Conservation (phyloP, 331 rosid species). For the Quercus phellos region DNA sequence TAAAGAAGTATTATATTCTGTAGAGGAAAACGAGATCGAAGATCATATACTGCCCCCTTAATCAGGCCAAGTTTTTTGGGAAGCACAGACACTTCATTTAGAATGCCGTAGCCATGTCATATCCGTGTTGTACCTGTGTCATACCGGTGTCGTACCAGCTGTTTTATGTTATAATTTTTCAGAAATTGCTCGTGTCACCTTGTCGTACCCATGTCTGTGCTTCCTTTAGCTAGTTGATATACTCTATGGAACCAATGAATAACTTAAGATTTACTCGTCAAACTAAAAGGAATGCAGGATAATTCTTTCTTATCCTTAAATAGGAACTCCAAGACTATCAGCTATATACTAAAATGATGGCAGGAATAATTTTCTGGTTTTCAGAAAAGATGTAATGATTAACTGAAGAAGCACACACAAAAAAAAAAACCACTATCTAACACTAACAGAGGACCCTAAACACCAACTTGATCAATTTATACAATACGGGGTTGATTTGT, state of each 20-base stretch:
- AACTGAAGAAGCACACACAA: not conserved
- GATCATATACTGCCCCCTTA: not conserved
- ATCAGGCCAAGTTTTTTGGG: not conserved
- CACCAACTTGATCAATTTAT: not conserved
- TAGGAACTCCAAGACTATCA: not conserved
- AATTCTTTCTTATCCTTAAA: not conserved
- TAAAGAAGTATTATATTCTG: not conserved
- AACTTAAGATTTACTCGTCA: not conserved
- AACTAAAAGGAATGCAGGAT: not conserved
- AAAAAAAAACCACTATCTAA: not conserved
- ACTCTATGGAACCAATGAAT: not conserved
- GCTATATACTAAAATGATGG: not conserved
- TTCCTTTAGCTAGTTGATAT: not conserved
- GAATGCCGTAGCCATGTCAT: too few relatives aligned
- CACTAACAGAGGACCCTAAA: not conserved
- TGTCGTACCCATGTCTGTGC: too few relatives aligned
- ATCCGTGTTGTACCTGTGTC: too few relatives aligned
- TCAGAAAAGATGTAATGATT: not conserved
- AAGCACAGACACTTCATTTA: too few relatives aligned
- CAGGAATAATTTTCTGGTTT: too few relatives aligned
- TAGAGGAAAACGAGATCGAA: not conserved
- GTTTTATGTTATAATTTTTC: too few relatives aligned
- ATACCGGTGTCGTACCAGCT: accelerated
- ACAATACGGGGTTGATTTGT: not conserved
- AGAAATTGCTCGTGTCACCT: too few relatives aligned